A percentile compares a stretch with the other conserved stretches of the same genome.
phyloP scores from a whole-genome alignment of 2,329 filamentous ascomycete species.

The Arthrobotrys megalospora region DNA sequence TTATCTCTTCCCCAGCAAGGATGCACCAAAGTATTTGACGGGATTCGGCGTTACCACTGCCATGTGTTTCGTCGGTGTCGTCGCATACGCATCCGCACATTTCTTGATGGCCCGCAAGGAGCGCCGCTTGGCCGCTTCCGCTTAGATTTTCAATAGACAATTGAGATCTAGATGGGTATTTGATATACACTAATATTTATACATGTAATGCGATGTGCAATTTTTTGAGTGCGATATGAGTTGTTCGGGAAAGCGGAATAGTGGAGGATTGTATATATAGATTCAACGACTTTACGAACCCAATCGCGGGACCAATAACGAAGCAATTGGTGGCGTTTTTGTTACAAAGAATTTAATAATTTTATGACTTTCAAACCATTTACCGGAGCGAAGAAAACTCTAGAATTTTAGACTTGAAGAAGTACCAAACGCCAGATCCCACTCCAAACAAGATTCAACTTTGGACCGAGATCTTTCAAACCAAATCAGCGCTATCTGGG shows the following conservation, averaged over 20 bases:
- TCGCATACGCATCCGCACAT: slow-evolving; percentile 65
- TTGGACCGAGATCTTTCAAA: too few species aligned
- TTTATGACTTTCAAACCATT: not conserved
- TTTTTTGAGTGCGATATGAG: slow-evolving; percentile 16
- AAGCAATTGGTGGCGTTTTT: slow-evolving; percentile 15
- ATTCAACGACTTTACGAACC: slow-evolving; percentile 28
- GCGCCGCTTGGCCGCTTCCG: slow-evolving; percentile 5
- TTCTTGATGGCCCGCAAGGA: slow-evolving; percentile 62
- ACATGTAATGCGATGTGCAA: slow-evolving; percentile 13
- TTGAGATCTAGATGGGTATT: not conserved
- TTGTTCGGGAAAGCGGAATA: not conserved
- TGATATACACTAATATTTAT: slow-evolving; percentile 20
- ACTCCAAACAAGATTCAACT: too few species aligned
- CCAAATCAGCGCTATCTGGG: too few species aligned
- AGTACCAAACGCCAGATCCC: too few species aligned
- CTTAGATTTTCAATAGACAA: not conserved
- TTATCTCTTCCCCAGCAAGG: slow-evolving; percentile 71
- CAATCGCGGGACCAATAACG: slow-evolving; percentile 32
- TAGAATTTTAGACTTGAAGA: too few species aligned
- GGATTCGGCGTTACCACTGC: slow-evolving; percentile 68
- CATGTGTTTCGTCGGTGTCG: slow-evolving; percentile 65
- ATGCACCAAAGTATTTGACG: slow-evolving; percentile 71
- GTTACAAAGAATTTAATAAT: slow-evolving; percentile 1
- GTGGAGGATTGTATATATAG: slow-evolving; percentile 26
- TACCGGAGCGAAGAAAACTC: too few species aligned